Evolutionary conservation across 345 rosid species (phyloP).

Genomic region (Viola odorata): DNA sequence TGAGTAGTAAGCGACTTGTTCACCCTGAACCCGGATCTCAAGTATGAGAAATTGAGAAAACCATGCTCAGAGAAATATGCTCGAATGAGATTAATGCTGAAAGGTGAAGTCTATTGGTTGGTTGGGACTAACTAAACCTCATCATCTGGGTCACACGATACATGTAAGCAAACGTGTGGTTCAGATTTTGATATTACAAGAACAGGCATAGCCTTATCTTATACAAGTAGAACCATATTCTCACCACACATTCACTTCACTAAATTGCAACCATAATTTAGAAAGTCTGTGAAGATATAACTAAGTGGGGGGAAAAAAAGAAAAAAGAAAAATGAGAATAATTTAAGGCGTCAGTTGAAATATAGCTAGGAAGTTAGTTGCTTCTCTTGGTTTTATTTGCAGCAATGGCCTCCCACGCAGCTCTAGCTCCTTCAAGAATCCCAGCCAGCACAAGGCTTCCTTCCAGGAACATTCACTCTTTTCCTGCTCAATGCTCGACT

Average conservation of each 20-base stretch:
- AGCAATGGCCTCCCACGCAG: slow-evolving; percentile 88
- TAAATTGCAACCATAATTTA: slow-evolving; percentile 39
- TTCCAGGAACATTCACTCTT: slow-evolving; percentile 48
- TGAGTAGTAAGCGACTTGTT: too few relatives aligned
- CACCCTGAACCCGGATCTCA: too few relatives aligned
- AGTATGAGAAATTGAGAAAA: too few relatives aligned
- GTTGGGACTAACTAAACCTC: background rate
- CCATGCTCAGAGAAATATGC: too few relatives aligned
- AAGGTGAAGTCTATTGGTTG: too few relatives aligned
- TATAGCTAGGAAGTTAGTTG: slow-evolving; percentile 10
- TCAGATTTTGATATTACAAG: slow-evolving; percentile 15
- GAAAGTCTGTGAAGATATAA: background rate
- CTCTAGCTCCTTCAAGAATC: slow-evolving; percentile 79
- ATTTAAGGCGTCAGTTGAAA: background rate
- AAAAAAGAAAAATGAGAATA: slow-evolving; percentile 4
- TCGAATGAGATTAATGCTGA: too few relatives aligned
- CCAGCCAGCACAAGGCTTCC: slow-evolving; percentile 55
- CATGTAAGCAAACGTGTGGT: slow-evolving; percentile 27
- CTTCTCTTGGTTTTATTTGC: slow-evolving; percentile 24
- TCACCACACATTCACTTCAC: slow-evolving; percentile 52
- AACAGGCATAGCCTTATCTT: slow-evolving; percentile 46
- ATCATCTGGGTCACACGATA: background rate
- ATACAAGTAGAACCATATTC: slow-evolving; percentile 24
- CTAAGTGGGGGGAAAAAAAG: background rate
- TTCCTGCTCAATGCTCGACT: slow-evolving; percentile 69